phyloP scores from a whole-genome alignment of 768 basidiomycete genomes.

The Boletus reticulatus region DNA sequence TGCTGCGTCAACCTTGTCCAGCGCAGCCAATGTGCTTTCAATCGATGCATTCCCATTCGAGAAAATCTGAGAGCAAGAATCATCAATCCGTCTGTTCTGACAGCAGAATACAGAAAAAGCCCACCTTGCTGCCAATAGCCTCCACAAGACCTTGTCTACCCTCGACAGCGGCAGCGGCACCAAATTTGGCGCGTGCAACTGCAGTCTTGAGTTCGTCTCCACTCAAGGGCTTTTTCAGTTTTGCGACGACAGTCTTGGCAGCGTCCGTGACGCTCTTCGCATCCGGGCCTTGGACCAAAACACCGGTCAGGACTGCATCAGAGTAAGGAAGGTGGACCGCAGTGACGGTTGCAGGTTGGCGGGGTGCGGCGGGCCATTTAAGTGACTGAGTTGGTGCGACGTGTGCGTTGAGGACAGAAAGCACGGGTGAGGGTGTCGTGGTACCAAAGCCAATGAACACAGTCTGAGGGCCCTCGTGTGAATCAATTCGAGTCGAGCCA shows the following conservation, averaged over 20 bases:
- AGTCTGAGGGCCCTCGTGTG: constrained; percentile 62
- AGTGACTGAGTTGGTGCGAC: constrained; percentile 76
- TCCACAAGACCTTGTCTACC: constrained; percentile 63
- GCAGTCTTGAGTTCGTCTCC: constrained; percentile 78
- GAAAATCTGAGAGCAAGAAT: constrained; percentile 44
- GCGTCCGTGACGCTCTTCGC: constrained; percentile 63
- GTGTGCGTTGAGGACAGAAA: constrained; percentile 77
- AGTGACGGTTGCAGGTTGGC: constrained; percentile 60
- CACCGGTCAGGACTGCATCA: constrained; percentile 85
- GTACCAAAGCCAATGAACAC: constrained; percentile 87
- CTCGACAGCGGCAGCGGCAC: constrained; percentile 69
- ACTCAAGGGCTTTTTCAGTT: constrained; percentile 56
- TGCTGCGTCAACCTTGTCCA: constrained; percentile 67
- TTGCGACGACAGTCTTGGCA: constrained; percentile 66
- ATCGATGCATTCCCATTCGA: constrained; percentile 52
- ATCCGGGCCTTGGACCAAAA: constrained; percentile 72
- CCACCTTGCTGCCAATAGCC: constrained; percentile 47
- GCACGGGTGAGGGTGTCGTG: constrained; percentile 63
- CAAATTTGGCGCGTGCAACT: constrained; percentile 85
- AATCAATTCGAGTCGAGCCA: constrained; percentile 76
- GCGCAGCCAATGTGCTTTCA: constrained; percentile 56
- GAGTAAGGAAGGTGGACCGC: constrained; percentile 86
- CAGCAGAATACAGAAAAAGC: too few relatives aligned
- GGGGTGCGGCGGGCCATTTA: constrained; percentile 77
- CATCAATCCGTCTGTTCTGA: too few relatives aligned